phyloP scores from a whole-genome alignment of 192 early-diverging fungal genomes.

The Backusella sp. region DNA sequence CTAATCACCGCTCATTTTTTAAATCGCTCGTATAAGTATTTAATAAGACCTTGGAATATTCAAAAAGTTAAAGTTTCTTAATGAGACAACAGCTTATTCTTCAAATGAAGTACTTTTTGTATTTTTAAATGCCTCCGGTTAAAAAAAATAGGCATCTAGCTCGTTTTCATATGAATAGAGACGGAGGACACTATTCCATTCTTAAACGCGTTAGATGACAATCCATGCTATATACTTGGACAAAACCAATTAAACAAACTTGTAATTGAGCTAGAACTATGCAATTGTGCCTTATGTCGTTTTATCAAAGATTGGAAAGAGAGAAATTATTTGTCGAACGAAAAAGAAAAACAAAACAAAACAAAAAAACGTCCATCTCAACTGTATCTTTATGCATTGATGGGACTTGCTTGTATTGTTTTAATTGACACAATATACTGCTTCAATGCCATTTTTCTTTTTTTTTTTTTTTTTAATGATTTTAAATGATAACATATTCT shows the following conservation, averaged over 20 bases:
- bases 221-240: not conserved
- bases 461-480: too few relatives aligned
- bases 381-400: not conserved
- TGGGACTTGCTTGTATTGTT: not conserved
- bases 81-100: not conserved
- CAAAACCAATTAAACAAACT: not conserved
- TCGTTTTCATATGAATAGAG: not conserved
- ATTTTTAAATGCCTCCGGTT: not conserved
- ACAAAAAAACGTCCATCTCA: not conserved
- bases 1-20: not conserved
- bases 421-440: not conserved
- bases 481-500: too few relatives aligned
- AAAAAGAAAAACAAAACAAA: too few relatives aligned
- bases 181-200: not conserved
- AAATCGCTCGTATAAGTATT: not conserved
- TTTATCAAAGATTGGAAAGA: not conserved
- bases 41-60: not conserved
- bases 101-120: not conserved
- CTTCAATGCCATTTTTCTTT: not conserved
- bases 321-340: not conserved
- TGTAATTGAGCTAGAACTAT: too few relatives aligned
- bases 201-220: not conserved
- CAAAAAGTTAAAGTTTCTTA: not conserved
- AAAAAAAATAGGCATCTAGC: not conserved
- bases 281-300: too few relatives aligned